Conservation (phyloP, 495 filamentous ascomycete genomes). For the Wilcoxina mikolae region DNA sequence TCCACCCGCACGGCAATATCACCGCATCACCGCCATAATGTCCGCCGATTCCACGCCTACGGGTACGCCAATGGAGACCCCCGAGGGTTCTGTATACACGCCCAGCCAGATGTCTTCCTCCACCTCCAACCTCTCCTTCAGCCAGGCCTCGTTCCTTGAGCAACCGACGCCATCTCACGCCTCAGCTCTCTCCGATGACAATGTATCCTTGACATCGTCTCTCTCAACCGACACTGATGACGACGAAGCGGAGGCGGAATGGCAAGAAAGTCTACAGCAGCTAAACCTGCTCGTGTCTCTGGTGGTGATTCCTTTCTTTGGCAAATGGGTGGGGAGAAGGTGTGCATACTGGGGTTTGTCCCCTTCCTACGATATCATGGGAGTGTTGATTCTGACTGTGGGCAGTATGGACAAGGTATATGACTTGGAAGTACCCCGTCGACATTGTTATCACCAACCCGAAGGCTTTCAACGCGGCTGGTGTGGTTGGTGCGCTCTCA, state of each 20-base stretch:
- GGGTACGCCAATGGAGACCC: constrained; percentile 6
- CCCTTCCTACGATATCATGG: neutral
- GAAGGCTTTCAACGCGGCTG: constrained; percentile 21
- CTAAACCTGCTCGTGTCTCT: constrained; percentile 81
- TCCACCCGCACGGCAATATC: too few relatives aligned
- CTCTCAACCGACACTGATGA: constrained; percentile 1
- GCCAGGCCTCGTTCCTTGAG: neutral
- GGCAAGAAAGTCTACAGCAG: constrained; percentile 85
- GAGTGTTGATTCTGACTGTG: neutral
- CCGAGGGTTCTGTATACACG: constrained; percentile 15
- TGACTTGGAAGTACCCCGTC: constrained; percentile 64
- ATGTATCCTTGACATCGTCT: constrained; percentile 13
- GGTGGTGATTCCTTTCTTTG: constrained; percentile 81
- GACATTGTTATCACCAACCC: constrained; percentile 45
- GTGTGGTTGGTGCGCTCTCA: constrained; percentile 15
- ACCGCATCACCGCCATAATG: neutral
- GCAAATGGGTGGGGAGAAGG: constrained; percentile 82
- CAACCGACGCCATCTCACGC: neutral
- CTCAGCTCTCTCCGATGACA: constrained; percentile 12
- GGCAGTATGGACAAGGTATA: constrained; percentile 55
- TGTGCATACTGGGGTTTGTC: constrained; percentile 91
- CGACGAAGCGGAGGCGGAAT: constrained; percentile 73
- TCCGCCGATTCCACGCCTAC: constrained; percentile 5
- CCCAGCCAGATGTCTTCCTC: constrained; percentile 9
- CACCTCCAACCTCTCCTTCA: neutral